Evolutionary conservation across 805 yeast genomes (phyloP).

Genomic region (Brettanomyces naardenensis): DNA sequence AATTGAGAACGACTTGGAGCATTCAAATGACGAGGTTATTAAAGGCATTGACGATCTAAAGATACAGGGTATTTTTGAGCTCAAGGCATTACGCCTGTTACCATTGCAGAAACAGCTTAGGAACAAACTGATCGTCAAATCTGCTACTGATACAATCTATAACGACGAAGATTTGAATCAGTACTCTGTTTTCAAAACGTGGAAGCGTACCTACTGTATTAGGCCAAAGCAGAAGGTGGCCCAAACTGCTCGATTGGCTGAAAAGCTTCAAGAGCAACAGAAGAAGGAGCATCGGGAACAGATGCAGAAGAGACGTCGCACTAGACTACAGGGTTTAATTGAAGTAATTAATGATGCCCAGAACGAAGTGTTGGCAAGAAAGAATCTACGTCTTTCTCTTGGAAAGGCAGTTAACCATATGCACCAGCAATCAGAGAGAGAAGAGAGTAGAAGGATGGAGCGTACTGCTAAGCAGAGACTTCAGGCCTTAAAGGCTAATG

Average conservation of each 20-base stretch:
- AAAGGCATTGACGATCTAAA: constrained; percentile 49
- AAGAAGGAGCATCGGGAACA: constrained; percentile 47
- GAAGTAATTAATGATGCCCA: constrained; percentile 24
- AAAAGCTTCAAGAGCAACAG: constrained; percentile 60
- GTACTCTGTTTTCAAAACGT: constrained; percentile 52
- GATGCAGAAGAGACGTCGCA: constrained; percentile 43
- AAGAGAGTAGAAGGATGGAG: constrained; percentile 67
- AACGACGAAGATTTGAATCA: constrained; percentile 41
- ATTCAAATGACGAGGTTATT: constrained; percentile 36
- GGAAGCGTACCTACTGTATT: constrained; percentile 60
- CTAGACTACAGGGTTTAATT: constrained; percentile 34
- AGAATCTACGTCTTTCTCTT: constrained; percentile 20
- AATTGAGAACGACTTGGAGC: constrained; percentile 24
- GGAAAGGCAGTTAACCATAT: constrained; percentile 34
- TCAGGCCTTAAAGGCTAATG: constrained; percentile 80
- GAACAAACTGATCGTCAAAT: constrained; percentile 41
- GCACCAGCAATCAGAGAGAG: constrained; percentile 59
- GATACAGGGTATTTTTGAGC: constrained; percentile 58
- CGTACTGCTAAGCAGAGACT: constrained; percentile 82
- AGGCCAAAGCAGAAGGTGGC: constrained; percentile 64
- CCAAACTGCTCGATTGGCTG: constrained; percentile 69
- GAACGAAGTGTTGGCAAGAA: constrained; percentile 25
- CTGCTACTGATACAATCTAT: constrained; percentile 38
- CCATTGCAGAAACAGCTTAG: constrained; percentile 66
- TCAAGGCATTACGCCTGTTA: constrained; percentile 57